Evolutionary conservation across 176 grass and related monocot genomes (phyloP).

Genomic region (Pontederia crassipes): DNA sequence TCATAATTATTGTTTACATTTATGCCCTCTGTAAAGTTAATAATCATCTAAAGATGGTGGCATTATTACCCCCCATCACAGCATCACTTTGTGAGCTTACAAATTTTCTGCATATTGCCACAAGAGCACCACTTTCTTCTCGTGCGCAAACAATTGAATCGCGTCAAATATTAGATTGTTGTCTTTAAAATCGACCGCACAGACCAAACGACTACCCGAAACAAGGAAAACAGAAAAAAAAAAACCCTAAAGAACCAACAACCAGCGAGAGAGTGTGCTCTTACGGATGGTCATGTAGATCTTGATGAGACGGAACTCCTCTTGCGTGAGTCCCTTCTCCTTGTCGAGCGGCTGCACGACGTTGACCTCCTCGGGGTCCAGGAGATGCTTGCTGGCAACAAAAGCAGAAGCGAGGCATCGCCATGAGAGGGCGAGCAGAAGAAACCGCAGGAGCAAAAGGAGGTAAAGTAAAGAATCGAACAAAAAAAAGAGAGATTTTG

Average conservation of each 20-base stretch:
- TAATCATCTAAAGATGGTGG: no score
- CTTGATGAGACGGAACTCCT: conserved; percentile 85
- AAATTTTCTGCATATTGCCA: no score
- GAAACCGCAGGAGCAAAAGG: not conserved
- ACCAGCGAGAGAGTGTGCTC: not conserved
- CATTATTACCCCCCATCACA: no score
- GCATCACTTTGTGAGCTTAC: no score
- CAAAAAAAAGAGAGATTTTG: not conserved
- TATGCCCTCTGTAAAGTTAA: no score
- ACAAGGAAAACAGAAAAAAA: no score
- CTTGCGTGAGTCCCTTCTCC: conserved; percentile 71
- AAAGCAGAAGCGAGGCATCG: not conserved
- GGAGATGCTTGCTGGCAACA: conserved; percentile 62
- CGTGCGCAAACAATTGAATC: no score
- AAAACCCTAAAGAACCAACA: not conserved
- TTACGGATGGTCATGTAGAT: conserved; percentile 91
- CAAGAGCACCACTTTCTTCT: no score
- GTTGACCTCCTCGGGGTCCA: conserved; percentile 75
- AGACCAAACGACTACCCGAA: no score
- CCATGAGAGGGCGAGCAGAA: not conserved
- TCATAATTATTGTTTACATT: no score
- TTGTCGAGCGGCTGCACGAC: conserved; percentile 55
- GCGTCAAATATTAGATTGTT: no score
- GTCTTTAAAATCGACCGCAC: no score
- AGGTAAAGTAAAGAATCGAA: not conserved